Percentiles rank a stretch among this genome's conserved stretches.
Evolutionary conservation across 2,329 filamentous ascomycete genomes (phyloP).

Genomic region (Teratosphaeria gauchensis): DNA sequence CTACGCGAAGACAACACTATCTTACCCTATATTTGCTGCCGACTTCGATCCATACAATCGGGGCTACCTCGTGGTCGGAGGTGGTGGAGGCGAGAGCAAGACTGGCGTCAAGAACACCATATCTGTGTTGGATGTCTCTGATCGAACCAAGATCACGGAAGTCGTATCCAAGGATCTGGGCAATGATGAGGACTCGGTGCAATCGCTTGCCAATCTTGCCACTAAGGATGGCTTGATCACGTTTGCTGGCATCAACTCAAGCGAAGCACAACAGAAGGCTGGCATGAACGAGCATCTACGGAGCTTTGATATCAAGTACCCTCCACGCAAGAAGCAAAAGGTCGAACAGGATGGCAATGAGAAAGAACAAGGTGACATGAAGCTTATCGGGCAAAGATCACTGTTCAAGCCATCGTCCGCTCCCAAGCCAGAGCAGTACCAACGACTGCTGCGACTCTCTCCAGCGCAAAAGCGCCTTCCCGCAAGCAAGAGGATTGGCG

Average conservation of each 20-base stretch:
- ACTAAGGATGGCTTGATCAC: constrained; percentile 45
- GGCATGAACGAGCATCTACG: constrained; percentile 80
- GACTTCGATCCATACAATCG: constrained; percentile 79
- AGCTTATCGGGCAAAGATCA: constrained; percentile 40
- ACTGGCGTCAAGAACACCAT: constrained; percentile 84
- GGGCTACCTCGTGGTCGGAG: constrained; percentile 68
- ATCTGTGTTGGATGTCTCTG: constrained; percentile 62
- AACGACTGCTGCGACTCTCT: constrained; percentile 49
- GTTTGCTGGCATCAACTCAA: constrained; percentile 77
- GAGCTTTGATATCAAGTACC: constrained; percentile 56
- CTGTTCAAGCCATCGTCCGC: constrained; percentile 39
- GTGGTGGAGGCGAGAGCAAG: constrained; percentile 73
- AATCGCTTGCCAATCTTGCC: constrained; percentile 63
- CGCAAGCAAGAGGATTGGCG: constrained; percentile 57
- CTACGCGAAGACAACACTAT: constrained; percentile 55
- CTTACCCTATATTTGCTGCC: constrained; percentile 77
- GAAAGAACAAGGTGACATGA: constrained; percentile 28
- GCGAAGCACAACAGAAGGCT: constrained; percentile 57
- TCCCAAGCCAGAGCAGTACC: constrained; percentile 48
- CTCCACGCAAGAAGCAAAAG: constrained; percentile 36
- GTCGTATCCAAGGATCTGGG: constrained; percentile 67
- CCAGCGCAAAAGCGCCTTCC: constrained; percentile 42
- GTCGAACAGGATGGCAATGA: constrained; percentile 24
- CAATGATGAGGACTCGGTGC: constrained; percentile 79
- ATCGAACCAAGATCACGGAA: constrained; percentile 51